These are phyloP conservation scores for Claviceps fusiformis DNA, from an alignment of 2,329 filamentous ascomycete genomes.

Conservation along the genomic window DNA sequence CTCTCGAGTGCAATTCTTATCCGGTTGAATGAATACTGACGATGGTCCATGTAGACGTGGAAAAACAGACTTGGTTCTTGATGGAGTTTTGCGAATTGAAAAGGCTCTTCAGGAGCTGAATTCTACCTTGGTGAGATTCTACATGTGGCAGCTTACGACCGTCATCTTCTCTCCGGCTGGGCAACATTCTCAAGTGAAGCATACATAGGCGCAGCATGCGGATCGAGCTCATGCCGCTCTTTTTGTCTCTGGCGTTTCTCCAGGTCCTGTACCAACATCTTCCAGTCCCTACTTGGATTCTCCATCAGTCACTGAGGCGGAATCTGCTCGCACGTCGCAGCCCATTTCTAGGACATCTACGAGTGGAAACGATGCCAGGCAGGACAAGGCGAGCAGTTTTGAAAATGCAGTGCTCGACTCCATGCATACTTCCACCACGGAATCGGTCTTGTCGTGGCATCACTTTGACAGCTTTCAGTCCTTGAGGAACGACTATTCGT, in stretches of 20 bases:
- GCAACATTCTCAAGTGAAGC: neutral
- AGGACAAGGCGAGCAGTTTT: slow-evolving; percentile 14
- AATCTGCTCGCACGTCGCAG: slow-evolving; percentile 9
- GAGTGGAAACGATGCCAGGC: slow-evolving; percentile 7
- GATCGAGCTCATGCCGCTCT: slow-evolving; percentile 9
- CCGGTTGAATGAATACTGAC: neutral
- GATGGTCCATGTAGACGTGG: slow-evolving; percentile 15
- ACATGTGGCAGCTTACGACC: neutral
- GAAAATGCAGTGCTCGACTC: slow-evolving; percentile 36
- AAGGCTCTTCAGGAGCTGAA: slow-evolving; percentile 31
- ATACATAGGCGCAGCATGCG: slow-evolving; percentile 1
- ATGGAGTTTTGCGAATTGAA: slow-evolving; percentile 35
- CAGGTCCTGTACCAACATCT: neutral
- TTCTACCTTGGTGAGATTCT: slow-evolving; percentile 23
- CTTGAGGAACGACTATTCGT: slow-evolving; percentile 26
- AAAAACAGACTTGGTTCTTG: slow-evolving; percentile 37
- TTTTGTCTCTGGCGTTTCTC: neutral
- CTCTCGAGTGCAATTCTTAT: neutral
- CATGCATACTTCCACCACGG: slow-evolving; percentile 36
- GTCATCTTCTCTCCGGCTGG: neutral
- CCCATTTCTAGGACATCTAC: slow-evolving; percentile 13
- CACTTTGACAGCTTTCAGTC: slow-evolving; percentile 32
- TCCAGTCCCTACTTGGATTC: slow-evolving; percentile 2
- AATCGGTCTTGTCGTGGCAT: slow-evolving; percentile 37
- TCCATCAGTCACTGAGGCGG: slow-evolving; percentile 3